A percentile compares a stretch with the other conserved stretches of the same genome.
These are phyloP conservation scores for Areca catechu DNA, from an alignment of 176 grass and related monocot genomes.

Conservation along the genomic window DNA sequence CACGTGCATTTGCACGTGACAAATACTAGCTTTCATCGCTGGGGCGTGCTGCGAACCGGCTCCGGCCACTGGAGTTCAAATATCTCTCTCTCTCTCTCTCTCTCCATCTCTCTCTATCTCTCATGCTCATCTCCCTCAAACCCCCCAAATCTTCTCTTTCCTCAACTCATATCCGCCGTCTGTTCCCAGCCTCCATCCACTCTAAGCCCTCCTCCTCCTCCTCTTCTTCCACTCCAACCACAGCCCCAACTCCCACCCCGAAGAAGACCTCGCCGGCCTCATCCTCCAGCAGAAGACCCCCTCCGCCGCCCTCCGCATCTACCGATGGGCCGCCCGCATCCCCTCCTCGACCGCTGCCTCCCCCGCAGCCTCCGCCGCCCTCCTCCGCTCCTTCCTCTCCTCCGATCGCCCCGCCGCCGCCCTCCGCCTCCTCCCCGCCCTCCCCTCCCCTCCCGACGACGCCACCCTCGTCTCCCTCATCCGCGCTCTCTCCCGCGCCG, in stretches of 20 bases:
- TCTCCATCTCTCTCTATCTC: too few species aligned
- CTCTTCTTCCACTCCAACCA: not conserved
- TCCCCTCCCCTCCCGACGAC: not conserved
- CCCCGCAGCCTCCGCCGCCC: constrained; percentile 2
- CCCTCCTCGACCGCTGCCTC: not conserved
- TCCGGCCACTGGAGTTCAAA: too few species aligned
- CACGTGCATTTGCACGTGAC: too few species aligned
- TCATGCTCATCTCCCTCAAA: too few species aligned
- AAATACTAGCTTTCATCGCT: too few species aligned
- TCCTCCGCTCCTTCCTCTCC: constrained; percentile 3
- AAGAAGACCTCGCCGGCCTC: not conserved
- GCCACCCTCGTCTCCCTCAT: not conserved
- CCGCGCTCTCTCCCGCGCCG: not conserved
- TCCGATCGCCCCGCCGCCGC: not conserved
- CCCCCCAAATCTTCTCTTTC: too few species aligned
- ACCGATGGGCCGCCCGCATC: not conserved
- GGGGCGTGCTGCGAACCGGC: too few species aligned
- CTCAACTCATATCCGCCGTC: too few species aligned
- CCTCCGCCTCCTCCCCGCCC: not conserved
- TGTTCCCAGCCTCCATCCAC: too few species aligned
- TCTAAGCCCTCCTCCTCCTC: constrained; percentile 6
- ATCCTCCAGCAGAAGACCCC: not conserved
- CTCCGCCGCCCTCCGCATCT: constrained; percentile 4
- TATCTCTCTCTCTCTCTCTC: too few species aligned
- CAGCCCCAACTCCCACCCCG: not conserved